Evolutionary conservation across 2,329 filamentous ascomycete species (phyloP), one percentile per base, ranked within the genome.

Genomic region (Elsinoe necatrix): DNA sequence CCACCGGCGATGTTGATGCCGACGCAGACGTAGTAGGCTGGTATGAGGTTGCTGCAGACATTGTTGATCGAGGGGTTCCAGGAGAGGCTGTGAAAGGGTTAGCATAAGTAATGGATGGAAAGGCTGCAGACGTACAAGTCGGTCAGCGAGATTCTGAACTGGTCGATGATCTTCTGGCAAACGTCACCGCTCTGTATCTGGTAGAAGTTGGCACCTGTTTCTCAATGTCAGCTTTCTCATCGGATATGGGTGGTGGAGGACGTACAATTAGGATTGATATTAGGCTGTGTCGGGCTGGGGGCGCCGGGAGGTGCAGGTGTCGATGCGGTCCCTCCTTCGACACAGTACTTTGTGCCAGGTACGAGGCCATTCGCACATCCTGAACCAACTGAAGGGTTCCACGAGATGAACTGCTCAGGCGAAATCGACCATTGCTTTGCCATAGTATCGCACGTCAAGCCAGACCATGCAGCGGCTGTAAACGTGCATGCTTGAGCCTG

Each of bases 1-100:
- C 41, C 41, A 20, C 41, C 41, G 12, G 20, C 20, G 41, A 25
- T 11, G n/a, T 3, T 18, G n/a, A 50, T 11, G 45, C 45, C 45
- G 18, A 50, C 45, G 18, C 45, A 50, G 45, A 50, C 45, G 45
- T 31, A 50, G 45, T 50, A 50, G 45, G 25, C 16, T 9, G 27
- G 27, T 20, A 16, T 14, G 25, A 34, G 45, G 27, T 50, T 50
- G 45, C 16, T 34, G 45, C 45, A 50, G 45, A 14, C 29, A 14
- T 14, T 31, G 45, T 34, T 50, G 27, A 50, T 50, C 12, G 45
- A 14, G 1, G 45, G 14, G 27, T 50, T 50, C 45, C 45, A 50
- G 25, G 25, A 34, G 25, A n/a, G 16, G 45, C 45, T 50, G 45
- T n/a, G 9, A 6, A 18, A 20, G 41, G 18, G 18, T 45, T n/a